Base-by-base conservation (phyloP, 352 stramenopile genomes). In the Pythium periplocum region DNA sequence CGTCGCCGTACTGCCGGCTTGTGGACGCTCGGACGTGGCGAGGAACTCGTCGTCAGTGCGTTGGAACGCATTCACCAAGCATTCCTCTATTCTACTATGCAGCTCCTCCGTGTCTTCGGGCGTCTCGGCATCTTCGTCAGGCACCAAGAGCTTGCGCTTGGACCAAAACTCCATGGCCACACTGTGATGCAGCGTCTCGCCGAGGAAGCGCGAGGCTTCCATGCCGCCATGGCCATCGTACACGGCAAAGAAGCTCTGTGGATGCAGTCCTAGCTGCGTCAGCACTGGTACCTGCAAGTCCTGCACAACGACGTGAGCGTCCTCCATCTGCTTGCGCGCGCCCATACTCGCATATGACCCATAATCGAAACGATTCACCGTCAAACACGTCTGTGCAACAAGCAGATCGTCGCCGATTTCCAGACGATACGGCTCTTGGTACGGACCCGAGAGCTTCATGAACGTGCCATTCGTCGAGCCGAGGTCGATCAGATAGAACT, bases 141-240 rank as follows among this genome's bases (percentile, higher is more conserved):
- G 45, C 31, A 87, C 78, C 4, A 66, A 53, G 12, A 70, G 65
- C 17, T 81, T 75, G 44, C 83, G 71, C 35, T 65, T 66, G 10
- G 56, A 61, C 44, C 69, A 73, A 41, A 93, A 85, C 12, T 75
- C 55, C 33, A 82, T 67, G 11, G 79, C 74, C 35, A 93, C 70
- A 44, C 82, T 86, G 46, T 83, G 64, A 45, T 93, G 82, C 56
- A 91, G 61, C 30, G 70, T 68, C 38, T 93, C 78, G 3, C 87
- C 69, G 1, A 98, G 55, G 61, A 95, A 98, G 31, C 85, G 83
- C 8, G 92, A 98, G 36, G 89, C 93, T 69, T 98, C 87, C 45
- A 90, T 78, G 26, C 96, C 96, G 31, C 96, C 96, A 55, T 99
- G 96, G 12, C 96, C 96, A 71, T 99, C 96, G 65, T 98, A 99